Percentiles rank a stretch among this genome's conserved stretches.
phyloP scores from a whole-genome alignment of 345 rosid genomes.

The Brassica cretica region DNA sequence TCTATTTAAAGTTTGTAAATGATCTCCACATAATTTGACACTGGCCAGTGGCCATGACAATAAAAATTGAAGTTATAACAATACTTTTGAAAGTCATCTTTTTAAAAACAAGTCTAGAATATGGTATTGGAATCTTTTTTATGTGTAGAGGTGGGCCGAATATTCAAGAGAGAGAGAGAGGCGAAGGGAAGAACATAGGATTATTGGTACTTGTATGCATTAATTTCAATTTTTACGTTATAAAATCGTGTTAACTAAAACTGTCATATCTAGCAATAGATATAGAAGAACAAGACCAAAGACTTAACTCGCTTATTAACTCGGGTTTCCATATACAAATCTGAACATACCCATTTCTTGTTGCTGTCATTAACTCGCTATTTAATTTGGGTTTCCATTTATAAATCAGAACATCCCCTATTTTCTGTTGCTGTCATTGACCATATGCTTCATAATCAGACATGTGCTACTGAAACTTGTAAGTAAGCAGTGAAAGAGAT shows the following conservation, averaged over 20 bases:
- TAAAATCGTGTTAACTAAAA: background rate
- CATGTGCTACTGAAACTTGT: constrained; percentile 2
- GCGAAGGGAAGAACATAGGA: constrained; percentile 25
- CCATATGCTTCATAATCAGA: constrained; percentile 16
- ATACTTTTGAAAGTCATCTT: background rate
- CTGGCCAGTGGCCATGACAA: constrained; percentile 1
- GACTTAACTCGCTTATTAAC: background rate
- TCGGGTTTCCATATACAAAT: background rate
- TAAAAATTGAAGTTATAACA: background rate
- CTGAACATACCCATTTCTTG: background rate
- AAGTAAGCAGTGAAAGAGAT: constrained; percentile 12
- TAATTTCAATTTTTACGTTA: background rate
- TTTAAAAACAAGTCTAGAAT: background rate
- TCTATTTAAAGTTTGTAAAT: background rate
- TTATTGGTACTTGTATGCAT: constrained; percentile 18
- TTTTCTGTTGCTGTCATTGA: background rate
- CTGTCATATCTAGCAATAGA: background rate
- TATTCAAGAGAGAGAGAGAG: constrained; percentile 25
- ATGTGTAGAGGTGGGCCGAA: constrained; percentile 20
- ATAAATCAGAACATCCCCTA: background rate
- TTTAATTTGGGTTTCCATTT: background rate
- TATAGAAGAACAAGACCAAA: constrained; percentile 7
- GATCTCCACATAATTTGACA: background rate
- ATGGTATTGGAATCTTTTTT: constrained; percentile 30
- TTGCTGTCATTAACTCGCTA: background rate